phyloP scores from a whole-genome alignment of 23 red algal species.

The Gracilariopsis chorda region DNA sequence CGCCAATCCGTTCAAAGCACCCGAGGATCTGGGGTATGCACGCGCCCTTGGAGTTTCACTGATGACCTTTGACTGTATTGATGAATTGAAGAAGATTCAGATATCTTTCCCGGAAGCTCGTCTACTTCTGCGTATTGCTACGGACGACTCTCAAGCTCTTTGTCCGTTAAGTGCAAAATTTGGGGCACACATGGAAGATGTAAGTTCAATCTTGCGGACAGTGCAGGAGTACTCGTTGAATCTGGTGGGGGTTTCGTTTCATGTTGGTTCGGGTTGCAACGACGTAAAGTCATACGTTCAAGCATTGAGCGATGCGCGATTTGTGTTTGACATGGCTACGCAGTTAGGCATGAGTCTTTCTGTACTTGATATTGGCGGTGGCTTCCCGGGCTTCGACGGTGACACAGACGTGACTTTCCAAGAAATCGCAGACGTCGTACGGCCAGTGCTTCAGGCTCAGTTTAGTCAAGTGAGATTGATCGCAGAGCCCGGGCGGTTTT shows the following conservation, averaged over 20 bases:
- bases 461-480: slow-evolving; percentile 78
- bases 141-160: slow-evolving; percentile 64
- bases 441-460: slow-evolving; percentile 38
- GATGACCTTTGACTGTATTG: slow-evolving; percentile 84
- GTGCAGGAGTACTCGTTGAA: slow-evolving; percentile 39
- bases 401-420: slow-evolving; percentile 77
- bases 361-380: slow-evolving; percentile 91
- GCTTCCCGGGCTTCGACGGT: slow-evolving; percentile 84
- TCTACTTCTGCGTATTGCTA: slow-evolving; percentile 77
- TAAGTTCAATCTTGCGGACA: slow-evolving; percentile 52
- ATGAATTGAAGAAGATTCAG: slow-evolving; percentile 79
- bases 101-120: slow-evolving; percentile 34
- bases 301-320: slow-evolving; percentile 55
- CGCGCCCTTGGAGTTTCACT: slow-evolving; percentile 42
- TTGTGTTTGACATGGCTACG: slow-evolving; percentile 63
- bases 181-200: slow-evolving; percentile 65
- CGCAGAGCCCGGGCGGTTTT: slow-evolving; percentile 90
- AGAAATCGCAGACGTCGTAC: slow-evolving; percentile 51
- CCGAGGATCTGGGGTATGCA: slow-evolving; percentile 47
- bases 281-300: slow-evolving; percentile 49
- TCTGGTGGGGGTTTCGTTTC: slow-evolving; percentile 90
- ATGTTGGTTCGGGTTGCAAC: slow-evolving; percentile 79
- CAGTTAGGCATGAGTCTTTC: slow-evolving; percentile 42
- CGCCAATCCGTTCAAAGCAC: slow-evolving; percentile 85
- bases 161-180: slow-evolving; percentile 90